Conservation (phyloP, 2,329 filamentous ascomycete genomes). For the Ambrosiella cleistominuta region DNA sequence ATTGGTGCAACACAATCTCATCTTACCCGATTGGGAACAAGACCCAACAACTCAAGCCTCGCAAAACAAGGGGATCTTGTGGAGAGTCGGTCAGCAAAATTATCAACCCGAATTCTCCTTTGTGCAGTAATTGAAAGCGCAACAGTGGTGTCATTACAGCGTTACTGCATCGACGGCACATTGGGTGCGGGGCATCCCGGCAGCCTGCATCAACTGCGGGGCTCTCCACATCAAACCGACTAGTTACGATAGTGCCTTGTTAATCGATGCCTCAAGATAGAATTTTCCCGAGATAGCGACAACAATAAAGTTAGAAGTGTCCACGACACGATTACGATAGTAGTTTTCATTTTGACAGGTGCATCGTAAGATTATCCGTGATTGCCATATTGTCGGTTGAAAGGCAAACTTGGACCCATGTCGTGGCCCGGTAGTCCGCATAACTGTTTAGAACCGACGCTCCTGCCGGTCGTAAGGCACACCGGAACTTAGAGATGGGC, state of each 20-base stretch:
- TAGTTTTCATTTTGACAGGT: not conserved
- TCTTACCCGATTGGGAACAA: too few species aligned
- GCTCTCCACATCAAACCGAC: not conserved
- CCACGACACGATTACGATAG: too few species aligned
- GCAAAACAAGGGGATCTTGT: too few species aligned
- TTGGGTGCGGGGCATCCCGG: not conserved
- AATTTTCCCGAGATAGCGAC: too few species aligned
- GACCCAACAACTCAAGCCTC: too few species aligned
- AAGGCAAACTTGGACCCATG: not conserved
- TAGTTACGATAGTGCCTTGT: not conserved
- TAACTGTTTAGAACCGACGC: not conserved
- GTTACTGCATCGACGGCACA: not conserved
- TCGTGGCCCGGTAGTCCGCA: not conserved
- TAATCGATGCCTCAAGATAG: too few species aligned
- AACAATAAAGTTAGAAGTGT: too few species aligned
- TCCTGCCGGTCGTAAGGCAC: not conserved
- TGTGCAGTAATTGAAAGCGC: too few species aligned
- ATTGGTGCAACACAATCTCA: too few species aligned
- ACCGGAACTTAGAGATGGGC: not conserved
- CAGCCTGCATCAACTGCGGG: not conserved
- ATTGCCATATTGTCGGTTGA: not conserved
- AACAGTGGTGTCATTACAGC: too few species aligned
- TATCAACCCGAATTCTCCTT: too few species aligned
- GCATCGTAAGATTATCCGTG: not conserved
- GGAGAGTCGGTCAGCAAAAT: too few species aligned